Conservation (phyloP, 2,329 filamentous ascomycete species). For the Colletotrichum lini region DNA sequence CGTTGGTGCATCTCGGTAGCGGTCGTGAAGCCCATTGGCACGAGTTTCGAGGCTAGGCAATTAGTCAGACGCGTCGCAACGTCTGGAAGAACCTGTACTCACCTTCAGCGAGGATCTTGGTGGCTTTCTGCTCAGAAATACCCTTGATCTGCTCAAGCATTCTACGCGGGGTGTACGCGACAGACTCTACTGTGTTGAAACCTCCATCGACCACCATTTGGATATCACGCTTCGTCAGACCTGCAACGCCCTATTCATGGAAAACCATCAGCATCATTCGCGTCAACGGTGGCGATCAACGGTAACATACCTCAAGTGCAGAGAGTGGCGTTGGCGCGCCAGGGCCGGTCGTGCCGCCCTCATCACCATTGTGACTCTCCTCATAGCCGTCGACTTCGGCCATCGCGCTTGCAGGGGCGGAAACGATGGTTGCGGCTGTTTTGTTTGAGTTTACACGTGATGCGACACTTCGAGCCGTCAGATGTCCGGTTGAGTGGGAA, state of each 20-base stretch:
- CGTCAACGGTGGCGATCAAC: background rate
- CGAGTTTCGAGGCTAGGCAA: slow-evolving; percentile 85
- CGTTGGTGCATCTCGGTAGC: slow-evolving; percentile 99
- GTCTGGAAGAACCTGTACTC: slow-evolving; percentile 46
- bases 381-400: slow-evolving; percentile 74
- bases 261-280: slow-evolving; percentile 4
- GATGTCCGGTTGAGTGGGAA: background rate
- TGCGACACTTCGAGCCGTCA: background rate
- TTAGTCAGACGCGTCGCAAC: background rate
- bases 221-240: slow-evolving; percentile 94
- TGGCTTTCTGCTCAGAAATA: slow-evolving; percentile 96
- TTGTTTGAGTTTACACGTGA: background rate
- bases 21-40: slow-evolving; percentile 99
- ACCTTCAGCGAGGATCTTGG: slow-evolving; percentile 93
- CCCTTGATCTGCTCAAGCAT: slow-evolving; percentile 95
- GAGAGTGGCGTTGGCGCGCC: slow-evolving; percentile 93
- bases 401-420: slow-evolving; percentile 51
- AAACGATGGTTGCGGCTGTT: no score
- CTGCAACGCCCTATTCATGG: slow-evolving; percentile 79
- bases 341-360: slow-evolving; percentile 81
- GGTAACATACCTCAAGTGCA: slow-evolving; percentile 81
- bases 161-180: slow-evolving; percentile 91
- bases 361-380: slow-evolving; percentile 76
- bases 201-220: slow-evolving; percentile 93
- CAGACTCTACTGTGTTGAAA: slow-evolving; percentile 94